Percentiles rank a stretch among this genome's conserved stretches.
Evolutionary conservation across 2,329 filamentous ascomycete genomes (phyloP).

Genomic region (Neopestalotiopsis sp.): DNA sequence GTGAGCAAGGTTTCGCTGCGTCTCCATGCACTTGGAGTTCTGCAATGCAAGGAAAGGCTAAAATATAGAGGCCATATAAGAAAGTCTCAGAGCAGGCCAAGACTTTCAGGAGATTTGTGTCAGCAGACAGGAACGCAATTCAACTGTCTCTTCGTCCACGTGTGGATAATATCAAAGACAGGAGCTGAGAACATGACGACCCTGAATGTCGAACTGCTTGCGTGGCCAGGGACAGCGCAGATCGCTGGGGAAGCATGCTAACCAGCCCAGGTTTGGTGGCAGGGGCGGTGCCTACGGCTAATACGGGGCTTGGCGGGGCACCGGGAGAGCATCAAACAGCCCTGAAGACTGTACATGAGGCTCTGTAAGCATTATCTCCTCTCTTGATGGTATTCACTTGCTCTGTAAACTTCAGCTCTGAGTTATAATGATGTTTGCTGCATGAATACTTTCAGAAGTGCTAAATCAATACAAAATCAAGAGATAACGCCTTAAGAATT

Average conservation of each 20-base stretch:
- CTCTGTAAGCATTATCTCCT: too few relatives aligned
- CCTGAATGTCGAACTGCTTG: conserved; percentile 10
- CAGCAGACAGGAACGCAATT: background rate
- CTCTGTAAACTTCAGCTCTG: too few relatives aligned
- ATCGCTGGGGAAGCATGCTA: conserved; percentile 4
- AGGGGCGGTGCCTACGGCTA: background rate
- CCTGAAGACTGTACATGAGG: too few relatives aligned
- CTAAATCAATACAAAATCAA: background rate
- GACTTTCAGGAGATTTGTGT: background rate
- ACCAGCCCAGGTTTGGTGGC: background rate
- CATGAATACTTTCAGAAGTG: too few relatives aligned
- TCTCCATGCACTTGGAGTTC: background rate
- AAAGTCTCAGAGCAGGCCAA: too few relatives aligned
- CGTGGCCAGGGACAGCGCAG: background rate
- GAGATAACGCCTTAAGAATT: background rate
- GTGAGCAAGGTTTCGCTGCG: background rate
- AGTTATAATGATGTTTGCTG: too few relatives aligned
- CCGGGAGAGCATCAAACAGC: background rate
- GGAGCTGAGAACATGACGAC: conserved; percentile 4
- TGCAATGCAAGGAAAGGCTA: background rate
- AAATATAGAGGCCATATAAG: background rate
- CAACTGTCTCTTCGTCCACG: background rate
- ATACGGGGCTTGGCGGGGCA: background rate
- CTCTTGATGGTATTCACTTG: too few relatives aligned
- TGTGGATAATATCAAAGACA: background rate